phyloP scores from a whole-genome alignment of 257 asterid species.

The Eucommia ulmoides region DNA sequence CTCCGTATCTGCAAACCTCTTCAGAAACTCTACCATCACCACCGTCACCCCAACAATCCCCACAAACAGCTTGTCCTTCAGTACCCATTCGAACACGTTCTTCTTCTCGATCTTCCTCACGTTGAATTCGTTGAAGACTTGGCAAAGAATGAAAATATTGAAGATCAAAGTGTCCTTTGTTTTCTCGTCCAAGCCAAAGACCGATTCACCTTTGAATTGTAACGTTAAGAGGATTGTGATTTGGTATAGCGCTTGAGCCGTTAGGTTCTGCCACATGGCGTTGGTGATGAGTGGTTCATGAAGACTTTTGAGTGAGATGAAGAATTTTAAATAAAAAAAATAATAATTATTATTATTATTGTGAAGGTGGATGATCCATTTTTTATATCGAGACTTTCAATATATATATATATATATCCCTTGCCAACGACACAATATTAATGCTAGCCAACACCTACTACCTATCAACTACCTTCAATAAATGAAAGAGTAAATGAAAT shows the following conservation, averaged over 20 bases:
- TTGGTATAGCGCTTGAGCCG: neutral
- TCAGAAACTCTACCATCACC: constrained; percentile 41
- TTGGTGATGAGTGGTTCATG: neutral
- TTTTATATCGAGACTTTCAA: no score
- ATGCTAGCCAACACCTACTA: no score
- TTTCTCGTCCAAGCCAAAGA: neutral
- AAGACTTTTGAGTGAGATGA: no score
- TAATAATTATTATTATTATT: no score
- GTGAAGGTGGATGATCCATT: no score
- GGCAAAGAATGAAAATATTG: neutral
- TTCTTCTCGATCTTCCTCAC: constrained; percentile 6
- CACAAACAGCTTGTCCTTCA: constrained; percentile 26
- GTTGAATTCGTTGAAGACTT: neutral
- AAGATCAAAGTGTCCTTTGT: neutral
- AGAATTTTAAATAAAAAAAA: no score
- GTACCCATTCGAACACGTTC: constrained; percentile 40
- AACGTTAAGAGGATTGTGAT: neutral
- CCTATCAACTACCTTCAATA: no score
- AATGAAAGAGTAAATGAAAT: no score
- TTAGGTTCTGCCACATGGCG: neutral
- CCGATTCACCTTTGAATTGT: neutral
- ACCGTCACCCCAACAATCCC: constrained; percentile 33
- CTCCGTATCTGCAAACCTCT: constrained; percentile 40
- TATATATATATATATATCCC: no score
- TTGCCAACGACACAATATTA: no score